Base-by-base conservation (phyloP, 345 rosid genomes). In the Citrus sp. region DNA sequence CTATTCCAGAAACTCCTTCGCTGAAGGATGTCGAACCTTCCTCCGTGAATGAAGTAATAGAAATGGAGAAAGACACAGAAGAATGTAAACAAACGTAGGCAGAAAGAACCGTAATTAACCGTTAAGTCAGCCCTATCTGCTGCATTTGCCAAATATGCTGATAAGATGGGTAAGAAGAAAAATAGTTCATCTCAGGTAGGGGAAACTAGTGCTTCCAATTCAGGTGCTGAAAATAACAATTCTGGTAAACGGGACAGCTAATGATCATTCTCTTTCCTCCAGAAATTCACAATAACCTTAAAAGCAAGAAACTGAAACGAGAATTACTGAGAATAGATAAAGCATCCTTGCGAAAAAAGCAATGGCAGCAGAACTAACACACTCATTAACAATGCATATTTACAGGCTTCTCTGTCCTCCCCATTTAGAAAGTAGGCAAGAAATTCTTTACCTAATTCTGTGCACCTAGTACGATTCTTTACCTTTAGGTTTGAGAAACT, bases 81-180 rank as follows among this genome's bases (percentile, higher is more conserved):
- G 88, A 84, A 84, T 27, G 70, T 82, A 1, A 80, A 82, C 56
- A 92, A 91, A 82, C 85, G 81, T 54, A 59, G 81, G 84, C 88
- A 85, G 87, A 90, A 80, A 66, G 93, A 92, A 76, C 85, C 94
- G 0, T 90, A 91, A 80, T 32, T 82, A 73, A 86, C 90, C 1
- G 87, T 94, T 27, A 95, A 90, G 81, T 91, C 91, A 10, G 93
- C 97, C 0, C 89, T 90, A 22, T 87, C 97, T 7, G 85, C 91
- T 72, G 98, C 97, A 35, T 92, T 90, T 81, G 86, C 92, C 1
- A 88, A 90, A 49, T 92, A 86, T 81, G 87, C 88, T 16, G 82
- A 82, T 63, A 89, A 70, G 82, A 82, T 78, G 65, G 70, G 85
- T 75, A 88, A 82, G 81, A 82, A 65, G 78, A 70, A 80, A 24